phyloP scores from a whole-genome alignment of 495 filamentous ascomycete genomes.

The Trichoderma asperelloides region DNA sequence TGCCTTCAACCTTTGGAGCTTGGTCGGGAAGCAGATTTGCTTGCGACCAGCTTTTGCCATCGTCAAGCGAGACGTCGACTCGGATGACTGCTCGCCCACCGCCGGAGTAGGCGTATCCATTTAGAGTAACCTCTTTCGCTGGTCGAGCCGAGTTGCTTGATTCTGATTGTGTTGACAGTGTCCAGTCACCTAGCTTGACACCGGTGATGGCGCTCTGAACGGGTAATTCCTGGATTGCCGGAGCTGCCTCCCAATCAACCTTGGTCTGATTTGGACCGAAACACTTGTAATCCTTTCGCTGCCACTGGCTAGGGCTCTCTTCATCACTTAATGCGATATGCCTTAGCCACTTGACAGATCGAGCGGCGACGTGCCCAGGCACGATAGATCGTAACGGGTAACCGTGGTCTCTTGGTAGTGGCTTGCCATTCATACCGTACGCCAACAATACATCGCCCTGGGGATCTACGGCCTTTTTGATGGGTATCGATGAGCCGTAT shows the following conservation, averaged over 20 bases:
- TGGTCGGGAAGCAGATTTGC: slow-evolving; percentile 37
- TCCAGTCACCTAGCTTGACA: slow-evolving; percentile 31
- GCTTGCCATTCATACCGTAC: slow-evolving; percentile 50
- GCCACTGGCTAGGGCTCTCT: slow-evolving; percentile 50
- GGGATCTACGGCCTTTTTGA: slow-evolving; percentile 44
- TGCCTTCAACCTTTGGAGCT: slow-evolving; percentile 22
- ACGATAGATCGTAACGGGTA: slow-evolving; percentile 51
- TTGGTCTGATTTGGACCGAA: slow-evolving; percentile 51
- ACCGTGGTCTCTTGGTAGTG: slow-evolving; percentile 49
- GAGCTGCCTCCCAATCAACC: slow-evolving; percentile 45
- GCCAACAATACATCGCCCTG: slow-evolving; percentile 52
- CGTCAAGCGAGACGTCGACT: slow-evolving; percentile 49
- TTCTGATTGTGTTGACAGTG: slow-evolving; percentile 24
- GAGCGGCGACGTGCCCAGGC: slow-evolving; percentile 51
- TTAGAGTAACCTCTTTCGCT: background rate
- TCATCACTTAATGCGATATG: slow-evolving; percentile 49
- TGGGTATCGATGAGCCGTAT: slow-evolving; percentile 52
- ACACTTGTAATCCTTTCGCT: slow-evolving; percentile 54
- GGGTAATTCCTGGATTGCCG: slow-evolving; percentile 52
- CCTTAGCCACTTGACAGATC: slow-evolving; percentile 59
- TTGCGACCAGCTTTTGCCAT: slow-evolving; percentile 45
- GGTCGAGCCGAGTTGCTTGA: background rate
- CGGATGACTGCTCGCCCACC: slow-evolving; percentile 45
- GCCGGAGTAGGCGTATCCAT: slow-evolving; percentile 51
- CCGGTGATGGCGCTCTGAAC: slow-evolving; percentile 45